These are phyloP conservation scores for Parastagonospora avenae DNA, from an alignment of 2,329 filamentous ascomycete genomes.

Conservation along the genomic window DNA sequence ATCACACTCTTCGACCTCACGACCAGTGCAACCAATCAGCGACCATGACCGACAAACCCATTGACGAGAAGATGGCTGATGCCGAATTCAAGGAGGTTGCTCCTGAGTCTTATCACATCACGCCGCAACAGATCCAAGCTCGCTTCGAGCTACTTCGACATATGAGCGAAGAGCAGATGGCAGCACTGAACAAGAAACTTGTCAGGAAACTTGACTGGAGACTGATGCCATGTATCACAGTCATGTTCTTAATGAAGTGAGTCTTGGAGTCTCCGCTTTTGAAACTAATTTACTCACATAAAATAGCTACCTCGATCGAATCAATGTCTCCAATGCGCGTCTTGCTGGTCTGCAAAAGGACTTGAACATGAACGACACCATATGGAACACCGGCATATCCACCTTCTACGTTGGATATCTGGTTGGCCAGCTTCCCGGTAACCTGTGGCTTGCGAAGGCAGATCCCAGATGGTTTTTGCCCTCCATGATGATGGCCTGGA, in stretches of 20 bases:
- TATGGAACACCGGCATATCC: slow-evolving; percentile 51
- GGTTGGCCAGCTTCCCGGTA: slow-evolving; percentile 54
- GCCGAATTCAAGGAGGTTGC: slow-evolving; percentile 23
- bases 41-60: slow-evolving; percentile 16
- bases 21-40: not conserved
- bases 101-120: slow-evolving; percentile 16
- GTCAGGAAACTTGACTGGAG: slow-evolving; percentile 35
- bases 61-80: slow-evolving; percentile 17
- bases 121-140: slow-evolving; percentile 33
- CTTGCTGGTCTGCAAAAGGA: slow-evolving; percentile 47
- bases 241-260: slow-evolving; percentile 41
- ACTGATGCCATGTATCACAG: slow-evolving; percentile 36
- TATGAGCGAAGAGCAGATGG: slow-evolving; percentile 31
- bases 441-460: slow-evolving; percentile 52
- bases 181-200: slow-evolving; percentile 33
- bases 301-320: slow-evolving; percentile 46
- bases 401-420: slow-evolving; percentile 55
- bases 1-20: not conserved
- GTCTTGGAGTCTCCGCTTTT: not conserved
- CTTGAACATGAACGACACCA: slow-evolving; percentile 30
- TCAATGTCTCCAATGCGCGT: slow-evolving; percentile 48
- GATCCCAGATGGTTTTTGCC: slow-evolving; percentile 46
- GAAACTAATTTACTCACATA: not conserved
- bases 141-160: slow-evolving; percentile 32
- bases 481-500: slow-evolving; percentile 50